These are phyloP conservation scores for Saussurea involucrata DNA, from an alignment of 129 eudicot species.

Conservation along the genomic window DNA sequence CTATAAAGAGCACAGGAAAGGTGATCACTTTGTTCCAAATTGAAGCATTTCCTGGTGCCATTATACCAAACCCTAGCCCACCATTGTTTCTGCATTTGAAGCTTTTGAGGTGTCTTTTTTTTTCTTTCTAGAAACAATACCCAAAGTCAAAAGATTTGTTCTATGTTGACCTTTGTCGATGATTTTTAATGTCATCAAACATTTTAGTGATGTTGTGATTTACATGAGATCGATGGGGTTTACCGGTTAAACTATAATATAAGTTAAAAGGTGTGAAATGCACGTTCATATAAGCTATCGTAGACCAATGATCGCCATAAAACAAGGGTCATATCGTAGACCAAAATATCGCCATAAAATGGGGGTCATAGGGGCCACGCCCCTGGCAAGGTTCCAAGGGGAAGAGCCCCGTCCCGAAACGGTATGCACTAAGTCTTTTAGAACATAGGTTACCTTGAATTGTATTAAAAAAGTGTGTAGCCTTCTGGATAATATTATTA, in stretches of 20 bases:
- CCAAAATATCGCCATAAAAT: not conserved
- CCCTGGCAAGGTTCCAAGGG: not conserved
- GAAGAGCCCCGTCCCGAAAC: too few species aligned
- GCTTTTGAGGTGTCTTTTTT: constrained; percentile 25
- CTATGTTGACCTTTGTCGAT: not conserved
- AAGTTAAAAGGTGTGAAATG: not conserved
- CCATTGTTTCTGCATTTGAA: constrained; percentile 16
- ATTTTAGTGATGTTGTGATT: not conserved
- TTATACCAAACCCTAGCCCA: constrained; percentile 34
- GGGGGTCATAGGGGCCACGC: not conserved
- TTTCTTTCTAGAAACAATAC: not conserved
- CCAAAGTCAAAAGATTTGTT: constrained; percentile 17
- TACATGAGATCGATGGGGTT: not conserved
- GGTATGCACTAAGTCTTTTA: too few species aligned
- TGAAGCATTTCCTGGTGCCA: constrained; percentile 23
- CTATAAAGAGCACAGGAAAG: constrained; percentile 17
- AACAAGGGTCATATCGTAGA: not conserved
- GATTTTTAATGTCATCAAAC: not conserved
- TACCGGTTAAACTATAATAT: not conserved
- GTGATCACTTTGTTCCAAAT: constrained; percentile 6
- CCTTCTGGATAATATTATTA: too few species aligned
- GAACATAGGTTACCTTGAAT: too few species aligned
- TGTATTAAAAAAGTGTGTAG: too few species aligned
- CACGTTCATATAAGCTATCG: too few species aligned
- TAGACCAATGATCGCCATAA: too few species aligned